These are phyloP conservation scores for Cytospora paraplurivora DNA, from an alignment of 2,329 filamentous ascomycete genomes.

Conservation along the genomic window DNA sequence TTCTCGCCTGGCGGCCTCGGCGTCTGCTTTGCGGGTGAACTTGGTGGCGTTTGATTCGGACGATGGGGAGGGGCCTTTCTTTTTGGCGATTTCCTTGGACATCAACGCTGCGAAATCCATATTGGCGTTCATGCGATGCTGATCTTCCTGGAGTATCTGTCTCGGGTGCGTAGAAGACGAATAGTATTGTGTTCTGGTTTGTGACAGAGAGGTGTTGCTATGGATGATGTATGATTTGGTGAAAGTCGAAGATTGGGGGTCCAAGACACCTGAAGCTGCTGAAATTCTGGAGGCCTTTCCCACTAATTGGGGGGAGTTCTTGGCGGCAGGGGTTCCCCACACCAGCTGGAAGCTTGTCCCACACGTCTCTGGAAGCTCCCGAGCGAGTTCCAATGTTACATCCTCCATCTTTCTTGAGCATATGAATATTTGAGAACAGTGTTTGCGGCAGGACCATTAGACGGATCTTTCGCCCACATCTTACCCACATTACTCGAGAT, in stretches of 20 bases:
- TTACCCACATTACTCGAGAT: background rate
- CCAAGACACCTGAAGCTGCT: constrained; percentile 9
- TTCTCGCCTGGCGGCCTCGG: constrained; percentile 79
- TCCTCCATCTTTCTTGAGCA: background rate
- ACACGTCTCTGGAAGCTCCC: background rate
- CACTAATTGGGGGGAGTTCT: constrained; percentile 9
- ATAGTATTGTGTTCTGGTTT: background rate
- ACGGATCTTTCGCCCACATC: background rate
- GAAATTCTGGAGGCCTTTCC: constrained; percentile 21
- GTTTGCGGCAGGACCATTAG: background rate
- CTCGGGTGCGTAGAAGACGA: background rate
- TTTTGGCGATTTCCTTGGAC: constrained; percentile 87
- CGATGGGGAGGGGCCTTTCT: constrained; percentile 53
- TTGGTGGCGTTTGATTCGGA: constrained; percentile 50
- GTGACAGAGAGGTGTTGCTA: too few species aligned
- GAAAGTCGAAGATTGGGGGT: background rate
- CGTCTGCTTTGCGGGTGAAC: constrained; percentile 81
- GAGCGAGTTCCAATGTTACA: background rate
- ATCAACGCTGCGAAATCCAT: constrained; percentile 98
- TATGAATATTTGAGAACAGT: background rate
- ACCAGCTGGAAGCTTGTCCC: constrained; percentile 17
- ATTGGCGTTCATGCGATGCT: constrained; percentile 32
- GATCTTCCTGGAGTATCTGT: background rate
- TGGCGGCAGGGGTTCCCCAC: constrained; percentile 22
- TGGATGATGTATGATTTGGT: background rate